Evolutionary conservation across 495 filamentous ascomycete genomes (phyloP), one percentile per base, ranked within the genome.

Genomic region (Penicillium macrosclerotiorum): DNA sequence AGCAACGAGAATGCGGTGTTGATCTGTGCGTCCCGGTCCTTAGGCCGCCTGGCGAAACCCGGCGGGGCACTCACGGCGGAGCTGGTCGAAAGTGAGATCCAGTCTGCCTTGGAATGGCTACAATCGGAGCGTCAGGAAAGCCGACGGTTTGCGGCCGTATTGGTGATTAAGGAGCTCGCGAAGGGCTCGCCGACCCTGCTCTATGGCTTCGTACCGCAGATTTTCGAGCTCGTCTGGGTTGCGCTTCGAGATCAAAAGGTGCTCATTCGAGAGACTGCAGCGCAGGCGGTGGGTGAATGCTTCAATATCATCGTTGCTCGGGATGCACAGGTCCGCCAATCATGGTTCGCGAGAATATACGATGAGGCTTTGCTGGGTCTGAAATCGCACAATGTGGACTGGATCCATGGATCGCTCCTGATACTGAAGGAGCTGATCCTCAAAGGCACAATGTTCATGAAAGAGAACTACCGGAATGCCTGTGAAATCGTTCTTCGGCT

Each of bases 391-490:
- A 89, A 87, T 24, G 74, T 88, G 32, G 93, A 99, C 57, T 82
- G 79, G 49, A 84, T 92, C 25, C 93, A 99, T 64, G 94, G 90
- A 22, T 95, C 90, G 9, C 78, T 99, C 27, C 76, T 99, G 14
- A 87, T 91, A 1, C 74, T 96, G 52, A 90, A 89, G 61, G 92
- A 96, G 62, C 77, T 99, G 19, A 81, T 97, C 12, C 75, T 88
- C 48, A 89, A 93, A 54, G 92, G 93, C 18, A 90, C 90, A 47
- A 99, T 97, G 93, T 99, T 94, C 69, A 96, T 99, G 93, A 85
- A 93, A 37, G 88, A 87, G 24, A 81, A 88, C 51, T 92, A 93
- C 53, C 73, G 80, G 24, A 88, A 94, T 34, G 84, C 88, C 11
- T 96, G 92, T 65, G 93, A 99, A 49, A 90, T 90, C 46, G 84